Evolutionary conservation across 768 basidiomycete species (phyloP), one percentile per base, ranked within the genome.

Genomic region (Russula virescens): DNA sequence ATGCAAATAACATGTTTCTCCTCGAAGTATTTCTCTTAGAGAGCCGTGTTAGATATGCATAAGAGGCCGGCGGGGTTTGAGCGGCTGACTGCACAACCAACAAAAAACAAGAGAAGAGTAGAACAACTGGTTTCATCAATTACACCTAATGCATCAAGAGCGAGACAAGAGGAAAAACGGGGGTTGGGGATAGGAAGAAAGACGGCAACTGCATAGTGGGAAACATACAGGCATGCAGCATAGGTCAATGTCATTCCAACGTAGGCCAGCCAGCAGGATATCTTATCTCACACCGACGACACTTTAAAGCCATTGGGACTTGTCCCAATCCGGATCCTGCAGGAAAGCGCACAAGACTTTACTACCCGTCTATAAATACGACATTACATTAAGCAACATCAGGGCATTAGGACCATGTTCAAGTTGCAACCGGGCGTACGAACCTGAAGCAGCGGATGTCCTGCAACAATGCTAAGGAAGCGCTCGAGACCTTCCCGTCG

Each of bases 271-370:
- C 40, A 42, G 31, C 31, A 48, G 31, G 48, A 51, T 50, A 42
- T 53, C 26, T 53, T 48, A 28, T 19, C 38, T 11, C 14, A 43
- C 42, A 43, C 42, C 42, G 13, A 46, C 62, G 23, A 55, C 25
- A 43, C n/a, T 81, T 81, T 74, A 92, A 63, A 84, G 73, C 89
- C 89, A 92, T 72, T 91, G 89, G 3, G 80, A 67, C 74, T 83
- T 89, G 65, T 91, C 89, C 94, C 94, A 97, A 59, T 84, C 83
- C 26, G 94, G 95, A 74, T 97, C 94, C 79, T 98, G 94, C 48
- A 97, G 76, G 76, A 96, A 97, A 3, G 92, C 94, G 64, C 91
- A 92, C 5, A 98, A 79, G n/a, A 98, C 94, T 72, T 97, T 97
- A 75, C 91, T 94, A 54, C 95, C 95, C 5, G 95, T 98, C 93